Percentiles rank a stretch among this genome's conserved stretches.
phyloP scores from a whole-genome alignment of 2,329 filamentous ascomycete species.

The Furcasterigmium sp. region DNA sequence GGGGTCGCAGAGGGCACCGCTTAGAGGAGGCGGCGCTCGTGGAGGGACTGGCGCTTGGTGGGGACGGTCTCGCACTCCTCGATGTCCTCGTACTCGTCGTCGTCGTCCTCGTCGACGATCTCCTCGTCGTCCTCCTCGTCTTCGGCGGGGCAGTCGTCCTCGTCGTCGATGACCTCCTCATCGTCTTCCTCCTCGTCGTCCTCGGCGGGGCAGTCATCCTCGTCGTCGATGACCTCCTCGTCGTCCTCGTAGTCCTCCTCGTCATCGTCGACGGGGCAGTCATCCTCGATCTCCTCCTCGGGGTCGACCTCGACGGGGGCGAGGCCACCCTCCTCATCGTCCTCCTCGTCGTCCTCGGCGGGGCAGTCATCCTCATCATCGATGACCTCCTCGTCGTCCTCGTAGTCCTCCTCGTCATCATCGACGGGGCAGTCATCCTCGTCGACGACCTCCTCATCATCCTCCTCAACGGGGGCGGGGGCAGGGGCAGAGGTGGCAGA shows the following conservation, averaged over 20 bases:
- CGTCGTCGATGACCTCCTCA: constrained; percentile 2
- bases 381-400: no score
- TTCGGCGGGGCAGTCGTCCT: constrained; percentile 2
- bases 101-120: background rate
- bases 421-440: constrained; percentile 3
- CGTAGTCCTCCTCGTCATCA: background rate
- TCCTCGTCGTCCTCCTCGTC: background rate
- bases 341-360: background rate
- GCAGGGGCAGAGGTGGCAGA: constrained; percentile 1
- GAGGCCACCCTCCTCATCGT: background rate
- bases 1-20: no score
- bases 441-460: background rate
- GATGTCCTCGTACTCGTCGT: constrained; percentile 4
- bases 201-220: constrained; percentile 11
- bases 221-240: constrained; percentile 4
- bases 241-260: constrained; percentile 3
- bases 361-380: constrained; percentile 3
- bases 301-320: background rate
- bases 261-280: constrained; percentile 8
- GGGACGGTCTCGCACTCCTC: constrained; percentile 2
- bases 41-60: constrained; percentile 11
- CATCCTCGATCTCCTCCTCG: constrained; percentile 4
- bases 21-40: constrained; percentile 10
- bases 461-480: constrained; percentile 3
- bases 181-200: constrained; percentile 1